A percentile compares a stretch with the other conserved stretches of the same genome.
Conservation (phyloP, 2,329 filamentous ascomycete species). For the Cryphonectria naterciae region DNA sequence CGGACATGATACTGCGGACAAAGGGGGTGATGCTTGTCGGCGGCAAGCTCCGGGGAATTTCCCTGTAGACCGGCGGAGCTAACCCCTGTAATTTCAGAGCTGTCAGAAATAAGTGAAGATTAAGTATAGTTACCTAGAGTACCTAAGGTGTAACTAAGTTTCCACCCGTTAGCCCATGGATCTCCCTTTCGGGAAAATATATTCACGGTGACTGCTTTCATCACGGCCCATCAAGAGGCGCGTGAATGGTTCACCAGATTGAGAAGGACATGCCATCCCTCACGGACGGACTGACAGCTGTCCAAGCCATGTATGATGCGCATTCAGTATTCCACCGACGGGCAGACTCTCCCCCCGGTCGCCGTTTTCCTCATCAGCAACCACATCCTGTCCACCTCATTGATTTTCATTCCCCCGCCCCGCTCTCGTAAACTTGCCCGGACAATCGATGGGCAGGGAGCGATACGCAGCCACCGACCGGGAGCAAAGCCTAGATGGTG, state of each 20-base stretch:
- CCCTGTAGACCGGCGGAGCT: neutral
- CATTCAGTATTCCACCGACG: neutral
- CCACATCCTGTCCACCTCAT: neutral
- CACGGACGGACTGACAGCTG: neutral
- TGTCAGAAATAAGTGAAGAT: neutral
- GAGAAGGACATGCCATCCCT: neutral
- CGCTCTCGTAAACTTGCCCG: neutral
- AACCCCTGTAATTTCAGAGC: neutral
- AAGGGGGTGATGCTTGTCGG: neutral
- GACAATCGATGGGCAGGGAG: neutral
- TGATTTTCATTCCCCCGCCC: neutral
- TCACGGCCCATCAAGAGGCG: neutral
- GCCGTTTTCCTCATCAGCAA: neutral
- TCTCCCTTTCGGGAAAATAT: neutral
- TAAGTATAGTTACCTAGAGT: too few species aligned
- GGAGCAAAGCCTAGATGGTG: neutral
- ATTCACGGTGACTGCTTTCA: neutral
- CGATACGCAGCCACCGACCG: neutral
- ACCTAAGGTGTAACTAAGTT: neutral
- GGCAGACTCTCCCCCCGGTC: too few species aligned
- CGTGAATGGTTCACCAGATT: neutral
- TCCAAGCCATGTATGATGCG: neutral
- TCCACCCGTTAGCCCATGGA: neutral
- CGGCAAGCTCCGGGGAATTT: neutral
- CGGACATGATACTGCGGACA: too few species aligned